Evolutionary conservation across 805 yeast species (phyloP).

Genomic region (Candida ortonii): DNA sequence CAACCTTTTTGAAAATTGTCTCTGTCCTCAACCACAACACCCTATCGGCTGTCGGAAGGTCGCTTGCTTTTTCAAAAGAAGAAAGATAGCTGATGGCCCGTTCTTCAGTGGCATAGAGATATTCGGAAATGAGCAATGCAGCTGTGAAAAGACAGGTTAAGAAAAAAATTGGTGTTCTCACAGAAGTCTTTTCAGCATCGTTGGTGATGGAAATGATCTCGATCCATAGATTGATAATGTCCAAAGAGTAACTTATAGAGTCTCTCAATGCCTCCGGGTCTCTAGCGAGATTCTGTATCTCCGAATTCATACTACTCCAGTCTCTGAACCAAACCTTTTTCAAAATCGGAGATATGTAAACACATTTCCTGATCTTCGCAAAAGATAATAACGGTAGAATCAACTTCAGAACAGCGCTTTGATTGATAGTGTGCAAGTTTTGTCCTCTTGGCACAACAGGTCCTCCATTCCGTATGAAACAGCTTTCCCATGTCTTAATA

Average conservation of each 20-base stretch:
- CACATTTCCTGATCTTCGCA: slow-evolving; percentile 63
- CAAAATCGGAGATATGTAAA: slow-evolving; percentile 60
- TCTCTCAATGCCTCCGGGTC: slow-evolving; percentile 67
- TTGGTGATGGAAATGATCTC: slow-evolving; percentile 63
- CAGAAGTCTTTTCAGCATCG: slow-evolving; percentile 63
- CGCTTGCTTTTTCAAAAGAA: slow-evolving; percentile 19
- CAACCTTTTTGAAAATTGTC: slow-evolving; percentile 56
- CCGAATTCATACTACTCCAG: slow-evolving; percentile 63
- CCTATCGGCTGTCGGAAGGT: slow-evolving; percentile 43
- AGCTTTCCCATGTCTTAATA: slow-evolving; percentile 65
- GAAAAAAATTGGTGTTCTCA: slow-evolving; percentile 74
- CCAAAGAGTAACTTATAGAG: slow-evolving; percentile 54
- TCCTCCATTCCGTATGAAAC: slow-evolving; percentile 63
- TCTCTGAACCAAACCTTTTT: slow-evolving; percentile 60
- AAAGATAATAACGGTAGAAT: slow-evolving; percentile 64
- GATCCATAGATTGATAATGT: slow-evolving; percentile 66
- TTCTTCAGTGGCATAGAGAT: slow-evolving; percentile 53
- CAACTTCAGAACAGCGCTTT: slow-evolving; percentile 56
- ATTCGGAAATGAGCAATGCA: slow-evolving; percentile 60
- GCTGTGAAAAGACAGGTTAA: slow-evolving; percentile 68
- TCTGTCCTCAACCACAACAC: slow-evolving; percentile 67
- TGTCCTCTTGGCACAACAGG: slow-evolving; percentile 50
- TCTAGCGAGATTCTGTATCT: slow-evolving; percentile 43
- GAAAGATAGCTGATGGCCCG: slow-evolving; percentile 41
- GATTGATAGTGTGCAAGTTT: slow-evolving; percentile 46